Evolutionary conservation across 202 grass and related monocot species (phyloP), one percentile per base, ranked within the genome.

Genomic region (Dendrocalamus latiflorus): DNA sequence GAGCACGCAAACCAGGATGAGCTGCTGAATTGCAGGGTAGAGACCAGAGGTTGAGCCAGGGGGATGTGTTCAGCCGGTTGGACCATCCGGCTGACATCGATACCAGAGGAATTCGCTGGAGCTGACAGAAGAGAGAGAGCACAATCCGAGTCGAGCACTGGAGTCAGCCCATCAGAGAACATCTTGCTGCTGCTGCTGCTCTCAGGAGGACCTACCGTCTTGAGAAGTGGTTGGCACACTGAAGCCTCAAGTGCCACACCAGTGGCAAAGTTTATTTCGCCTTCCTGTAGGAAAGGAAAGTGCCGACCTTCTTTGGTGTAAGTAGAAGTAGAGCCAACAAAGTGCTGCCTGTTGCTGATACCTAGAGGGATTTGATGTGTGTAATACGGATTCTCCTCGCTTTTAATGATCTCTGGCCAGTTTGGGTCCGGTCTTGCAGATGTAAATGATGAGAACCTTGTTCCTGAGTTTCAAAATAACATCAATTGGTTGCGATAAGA

Each of bases 71-170:
- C 76, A 4, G 86, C 53, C 43, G 82, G 72, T 10, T 74, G 84
- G 76, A 87, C 84, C 62, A 90, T 86, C 60, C 78, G 79, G 71
- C 85, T 59, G 8, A 83, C 80, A 76, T 89, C 84, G 65, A 99
- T 80, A 12, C 60, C 79, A 1, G 92, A 93, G 33, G 91, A 83
- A 17, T 90, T 89, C 14, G 82, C 81, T 8, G 91, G 89, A 43
- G 93, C 92, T 99, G 97, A 99, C 97, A 99, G 97, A 99, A 96
- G 97, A 99, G 97, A 99, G 97, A 96, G 97, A 99, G 93, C 97
- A 94, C 97, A 94, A 53, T 96, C 93, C 26, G 94, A 97, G 62
- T 91, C 89, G 50, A 83, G 84, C 48, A 85, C 81, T 25, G 61
- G 92, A 20, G 84, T 86, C 83, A 91, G 48, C 34, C 89, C 74